Evolutionary conservation across 2,329 filamentous ascomycete species (phyloP).

Genomic region (Hymenoscyphus infarciens): DNA sequence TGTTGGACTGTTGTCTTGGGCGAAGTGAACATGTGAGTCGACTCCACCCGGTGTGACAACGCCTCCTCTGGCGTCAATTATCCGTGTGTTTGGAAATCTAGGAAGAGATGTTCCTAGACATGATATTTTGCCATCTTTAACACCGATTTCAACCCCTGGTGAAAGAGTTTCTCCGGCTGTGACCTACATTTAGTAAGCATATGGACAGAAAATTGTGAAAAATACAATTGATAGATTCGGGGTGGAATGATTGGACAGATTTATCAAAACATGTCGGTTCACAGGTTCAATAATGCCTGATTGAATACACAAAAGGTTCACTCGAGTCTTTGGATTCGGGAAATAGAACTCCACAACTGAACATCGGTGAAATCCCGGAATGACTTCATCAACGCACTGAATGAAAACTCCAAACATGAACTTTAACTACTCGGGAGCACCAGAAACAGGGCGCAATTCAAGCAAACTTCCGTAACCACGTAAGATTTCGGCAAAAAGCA

Average conservation of each 20-base stretch:
- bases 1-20: constrained; percentile 42
- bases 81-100: constrained; percentile 33
- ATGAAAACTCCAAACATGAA: background rate
- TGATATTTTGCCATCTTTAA: constrained; percentile 44
- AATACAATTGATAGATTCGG: background rate
- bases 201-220: background rate
- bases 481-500: constrained; percentile 4
- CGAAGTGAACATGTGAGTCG: constrained; percentile 48
- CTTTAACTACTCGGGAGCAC: background rate
- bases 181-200: constrained; percentile 34
- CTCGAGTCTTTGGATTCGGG: background rate
- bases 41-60: constrained; percentile 47
- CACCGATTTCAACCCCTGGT: constrained; percentile 44
- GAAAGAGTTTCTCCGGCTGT: constrained; percentile 45
- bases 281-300: background rate
- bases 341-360: background rate
- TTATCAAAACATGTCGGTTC: background rate
- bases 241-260: background rate
- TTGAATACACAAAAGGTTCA: background rate
- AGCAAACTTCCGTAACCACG: background rate
- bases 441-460: background rate
- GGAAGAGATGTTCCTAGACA: constrained; percentile 42
- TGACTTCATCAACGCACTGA: background rate
- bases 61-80: constrained; percentile 44
- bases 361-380: background rate